Evolutionary conservation across 2,329 filamentous ascomycete species (phyloP), one percentile per base, ranked within the genome.

Genomic region (Harringtonia aguacate): DNA sequence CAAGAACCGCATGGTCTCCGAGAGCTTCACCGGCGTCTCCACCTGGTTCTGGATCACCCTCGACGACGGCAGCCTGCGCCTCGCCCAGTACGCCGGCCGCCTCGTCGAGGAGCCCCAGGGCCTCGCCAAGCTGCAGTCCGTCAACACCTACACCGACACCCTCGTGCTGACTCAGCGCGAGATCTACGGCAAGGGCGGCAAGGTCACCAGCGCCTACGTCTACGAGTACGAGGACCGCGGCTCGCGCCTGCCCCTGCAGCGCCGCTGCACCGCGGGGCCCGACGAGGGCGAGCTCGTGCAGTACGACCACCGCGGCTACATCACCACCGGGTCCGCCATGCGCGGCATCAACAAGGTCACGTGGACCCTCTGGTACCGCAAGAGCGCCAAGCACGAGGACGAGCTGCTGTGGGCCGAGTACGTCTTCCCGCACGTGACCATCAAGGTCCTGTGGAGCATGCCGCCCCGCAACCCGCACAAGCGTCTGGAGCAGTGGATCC

Each of bases 321-420:
- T 76, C 36, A 63, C 70, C 40, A 67, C 65, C 10, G 73, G 73
- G 12, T 75, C 70, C 3, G 74, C 72, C 52, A 62, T 73, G 48
- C 69, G 66, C 45, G 66, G 73, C 46, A 65, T 63, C 2, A 75
- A 73, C 45, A 53, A 73, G 12, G 62, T 74, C 15, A 64, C 68
- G 15, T 76, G 75, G 62, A 69, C 69, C 47, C 73, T 71, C 44
- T 65, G 69, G 49, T 75, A 77, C 53, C 67, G 72, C 36, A 71
- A 73, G 52, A 69, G 69, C 45, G 66, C 70, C 13, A 67, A 64
- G 30, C 73, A 70, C 45, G 69, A 69, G 21, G 72, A 74, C 52
- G 72, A 75, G 46, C 60, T 77, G n/a, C 61, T 77, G 3, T 64
- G 72, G 39, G 73, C 70, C 1, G 73, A 75, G 47, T 76, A 72